Conservation (phyloP, 176 grass and related monocot genomes). For the Puccinellia tenuiflora region DNA sequence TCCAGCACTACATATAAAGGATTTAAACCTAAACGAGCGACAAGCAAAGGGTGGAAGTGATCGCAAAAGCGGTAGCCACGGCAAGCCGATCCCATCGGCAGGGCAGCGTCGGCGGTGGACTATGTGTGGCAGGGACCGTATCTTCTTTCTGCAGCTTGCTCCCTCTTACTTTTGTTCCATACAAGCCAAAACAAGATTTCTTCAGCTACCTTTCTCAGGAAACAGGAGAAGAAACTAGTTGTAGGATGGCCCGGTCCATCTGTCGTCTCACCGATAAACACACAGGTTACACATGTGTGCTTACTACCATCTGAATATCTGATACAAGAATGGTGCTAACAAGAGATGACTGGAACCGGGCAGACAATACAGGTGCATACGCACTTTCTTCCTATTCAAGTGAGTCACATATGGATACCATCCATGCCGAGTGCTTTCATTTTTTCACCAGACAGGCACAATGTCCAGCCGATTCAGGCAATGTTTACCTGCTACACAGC, state of each 20-base stretch:
- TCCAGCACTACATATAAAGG: no score
- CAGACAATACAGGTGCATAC: neutral
- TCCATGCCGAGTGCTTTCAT: neutral
- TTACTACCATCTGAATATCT: neutral
- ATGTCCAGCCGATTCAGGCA: neutral
- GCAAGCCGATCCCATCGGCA: no score
- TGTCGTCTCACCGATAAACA: neutral
- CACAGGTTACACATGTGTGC: neutral
- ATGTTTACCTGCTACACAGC: neutral
- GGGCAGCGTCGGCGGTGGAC: no score
- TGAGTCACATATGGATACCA: neutral
- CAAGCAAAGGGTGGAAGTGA: no score
- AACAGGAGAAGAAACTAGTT: neutral
- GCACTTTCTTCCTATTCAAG: neutral
- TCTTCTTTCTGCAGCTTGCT: neutral
- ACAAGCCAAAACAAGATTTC: neutral
- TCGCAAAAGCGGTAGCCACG: no score
- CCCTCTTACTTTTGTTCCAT: neutral
- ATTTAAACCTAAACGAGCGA: no score
- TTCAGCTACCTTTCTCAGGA: neutral
- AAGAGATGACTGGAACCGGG: neutral
- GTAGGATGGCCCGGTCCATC: neutral
- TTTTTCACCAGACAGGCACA: neutral
- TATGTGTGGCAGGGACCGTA: no score
- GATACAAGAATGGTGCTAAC: neutral